Conservation (phyloP, 2,329 filamentous ascomycete species). For the Paramyrothecium sp. region DNA sequence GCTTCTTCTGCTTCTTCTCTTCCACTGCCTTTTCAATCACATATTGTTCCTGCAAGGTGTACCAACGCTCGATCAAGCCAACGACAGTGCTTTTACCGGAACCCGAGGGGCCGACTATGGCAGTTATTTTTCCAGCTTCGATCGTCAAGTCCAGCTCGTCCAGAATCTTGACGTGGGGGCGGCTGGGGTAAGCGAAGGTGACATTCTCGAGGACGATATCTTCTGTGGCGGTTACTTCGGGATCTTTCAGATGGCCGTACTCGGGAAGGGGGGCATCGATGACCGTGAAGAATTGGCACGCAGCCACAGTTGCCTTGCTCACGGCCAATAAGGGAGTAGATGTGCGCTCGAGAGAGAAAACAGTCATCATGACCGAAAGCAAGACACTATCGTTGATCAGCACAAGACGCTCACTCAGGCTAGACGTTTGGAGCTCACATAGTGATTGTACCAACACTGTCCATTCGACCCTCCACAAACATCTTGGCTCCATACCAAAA, state of each 20-base stretch:
- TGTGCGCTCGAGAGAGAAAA: constrained; percentile 55
- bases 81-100: constrained; percentile 75
- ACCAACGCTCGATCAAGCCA: constrained; percentile 70
- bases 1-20: constrained; percentile 43
- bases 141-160: constrained; percentile 58
- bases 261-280: constrained; percentile 44
- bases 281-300: constrained; percentile 56
- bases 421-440: constrained; percentile 37
- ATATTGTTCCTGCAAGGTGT: constrained; percentile 56
- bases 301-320: constrained; percentile 55
- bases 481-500: constrained; percentile 64
- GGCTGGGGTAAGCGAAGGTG: constrained; percentile 70
- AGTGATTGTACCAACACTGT: constrained; percentile 51
- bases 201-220: constrained; percentile 56
- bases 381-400: constrained; percentile 35
- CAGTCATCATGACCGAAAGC: constrained; percentile 58
- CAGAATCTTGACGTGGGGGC: constrained; percentile 63
- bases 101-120: constrained; percentile 72
- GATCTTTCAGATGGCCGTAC: constrained; percentile 31
- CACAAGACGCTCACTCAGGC: background rate
- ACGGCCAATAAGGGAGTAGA: constrained; percentile 59
- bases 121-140: constrained; percentile 65
- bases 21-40: constrained; percentile 49
- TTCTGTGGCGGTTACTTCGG: constrained; percentile 34
- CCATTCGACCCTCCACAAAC: constrained; percentile 42